Base-by-base conservation (phyloP, 768 basidiomycete species). In the Sarcomyxa edulis region DNA sequence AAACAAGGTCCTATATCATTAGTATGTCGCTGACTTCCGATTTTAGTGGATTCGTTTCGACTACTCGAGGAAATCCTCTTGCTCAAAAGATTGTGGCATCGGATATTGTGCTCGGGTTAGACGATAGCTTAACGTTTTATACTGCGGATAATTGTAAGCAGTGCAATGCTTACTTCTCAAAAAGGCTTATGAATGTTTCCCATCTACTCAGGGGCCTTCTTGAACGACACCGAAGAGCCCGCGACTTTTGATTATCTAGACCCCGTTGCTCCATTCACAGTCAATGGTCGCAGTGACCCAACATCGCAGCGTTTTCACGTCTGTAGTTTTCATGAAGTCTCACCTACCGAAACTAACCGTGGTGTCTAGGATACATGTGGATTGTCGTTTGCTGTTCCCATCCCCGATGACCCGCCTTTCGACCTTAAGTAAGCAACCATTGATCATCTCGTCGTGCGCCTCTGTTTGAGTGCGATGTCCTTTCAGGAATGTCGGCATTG, bases 21-120 rank as follows among this genome's bases (percentile, higher is more conserved):
- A 11, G 23, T 9, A 37, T 22, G 20, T 39, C 27, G 27, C 37
- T 29, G 16, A 38, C 15, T 37, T 11, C 15, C 8, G n/a, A 25
- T 21, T 15, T 12, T 42, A 80, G 78, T 3, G 78, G 78, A 4
- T 81, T 78, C 56, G 63, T 73, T 35, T 74, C 77, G 2, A 70
- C 68, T 7, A 59, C 55, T 18, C 71, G 78, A 18, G 77, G 67
- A 6, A 79, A 74, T 45, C 59, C 69, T 4, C 65, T 82, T 5
- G 79, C 81, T 2, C 68, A 73, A 45, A 79, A 76, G 54, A 76
- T 82, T 27, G 58, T 81, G 7, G 64, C 64, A 9, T 63, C 68
- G 3, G 69, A 72, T 47, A 78, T 81, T 30, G 61, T 57, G 3
- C 56, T 68, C 23, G 65, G 69, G 1, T 46, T 71, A 5, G 56